Percentiles rank a stretch among this genome's conserved stretches.
phyloP scores from a whole-genome alignment of 768 basidiomycete species.

The Termitomyces sp. region DNA sequence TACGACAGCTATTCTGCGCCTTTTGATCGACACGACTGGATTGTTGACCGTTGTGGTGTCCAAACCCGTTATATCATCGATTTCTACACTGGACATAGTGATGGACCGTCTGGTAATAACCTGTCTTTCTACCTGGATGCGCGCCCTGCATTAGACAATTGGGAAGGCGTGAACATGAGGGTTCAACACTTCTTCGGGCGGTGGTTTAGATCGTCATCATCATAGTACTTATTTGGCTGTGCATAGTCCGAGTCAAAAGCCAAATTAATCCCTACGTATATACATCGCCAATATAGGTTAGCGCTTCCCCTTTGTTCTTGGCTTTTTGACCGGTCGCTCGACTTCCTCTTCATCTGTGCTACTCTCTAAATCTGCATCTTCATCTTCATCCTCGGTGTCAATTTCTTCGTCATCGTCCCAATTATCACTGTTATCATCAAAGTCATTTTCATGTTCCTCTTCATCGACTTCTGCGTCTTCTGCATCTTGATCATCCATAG shows the following conservation, averaged over 20 bases:
- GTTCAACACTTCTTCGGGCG: slow-evolving; percentile 46
- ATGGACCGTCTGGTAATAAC: slow-evolving; percentile 39
- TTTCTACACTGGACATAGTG: slow-evolving; percentile 83
- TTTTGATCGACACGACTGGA: slow-evolving; percentile 97
- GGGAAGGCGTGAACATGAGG: slow-evolving; percentile 91
- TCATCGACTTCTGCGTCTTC: slow-evolving; percentile 35
- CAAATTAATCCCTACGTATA: slow-evolving; percentile 4
- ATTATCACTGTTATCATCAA: slow-evolving; percentile 28
- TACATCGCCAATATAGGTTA: slow-evolving; percentile 18
- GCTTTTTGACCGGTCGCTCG: slow-evolving; percentile 49
- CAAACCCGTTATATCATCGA: slow-evolving; percentile 94
- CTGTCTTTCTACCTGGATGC: slow-evolving; percentile 93
- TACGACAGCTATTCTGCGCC: slow-evolving; percentile 78
- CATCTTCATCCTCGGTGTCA: slow-evolving; percentile 23
- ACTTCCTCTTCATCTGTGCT: slow-evolving; percentile 45
- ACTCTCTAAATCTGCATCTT: slow-evolving; percentile 34
- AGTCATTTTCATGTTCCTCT: slow-evolving; percentile 28
- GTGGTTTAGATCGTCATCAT: slow-evolving; percentile 19
- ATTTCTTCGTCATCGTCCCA: slow-evolving; percentile 65
- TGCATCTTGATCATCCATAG: slow-evolving; percentile 27
- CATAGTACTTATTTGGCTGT: background rate
- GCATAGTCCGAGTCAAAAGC: background rate
- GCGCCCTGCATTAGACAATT: slow-evolving; percentile 88
- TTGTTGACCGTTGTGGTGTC: slow-evolving; percentile 88
- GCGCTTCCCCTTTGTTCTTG: slow-evolving; percentile 44